Evolutionary conservation across 345 rosid genomes (phyloP).

Genomic region (Hevea brasiliensis): DNA sequence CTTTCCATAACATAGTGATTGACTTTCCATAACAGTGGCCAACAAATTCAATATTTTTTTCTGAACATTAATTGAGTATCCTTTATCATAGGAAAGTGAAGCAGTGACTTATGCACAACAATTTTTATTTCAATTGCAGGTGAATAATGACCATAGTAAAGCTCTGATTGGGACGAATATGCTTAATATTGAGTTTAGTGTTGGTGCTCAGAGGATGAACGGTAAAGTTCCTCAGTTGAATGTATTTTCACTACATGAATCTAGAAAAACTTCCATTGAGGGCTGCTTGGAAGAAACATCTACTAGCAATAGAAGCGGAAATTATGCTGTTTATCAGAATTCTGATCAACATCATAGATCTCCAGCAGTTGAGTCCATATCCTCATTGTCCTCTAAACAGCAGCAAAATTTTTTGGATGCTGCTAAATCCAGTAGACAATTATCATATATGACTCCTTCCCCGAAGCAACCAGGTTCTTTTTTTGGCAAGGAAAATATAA

Average conservation of each 20-base stretch:
- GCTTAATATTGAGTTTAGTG: constrained; percentile 20
- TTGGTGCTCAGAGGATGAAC: constrained; percentile 15
- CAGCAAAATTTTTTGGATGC: constrained; percentile 29
- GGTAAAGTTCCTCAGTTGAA: constrained; percentile 23
- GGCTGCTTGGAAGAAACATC: constrained; percentile 23
- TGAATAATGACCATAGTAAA: constrained; percentile 14
- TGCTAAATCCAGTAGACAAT: constrained; percentile 31
- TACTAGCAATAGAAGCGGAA: constrained; percentile 9
- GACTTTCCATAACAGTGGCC: too few relatives aligned
- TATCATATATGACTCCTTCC: constrained; percentile 56
- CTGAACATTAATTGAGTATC: background rate
- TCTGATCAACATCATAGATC: constrained; percentile 28
- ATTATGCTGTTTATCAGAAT: constrained; percentile 17
- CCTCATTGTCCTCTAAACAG: constrained; percentile 36
- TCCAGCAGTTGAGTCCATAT: constrained; percentile 39
- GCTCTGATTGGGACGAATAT: constrained; percentile 15
- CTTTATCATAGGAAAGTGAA: constrained; percentile 6
- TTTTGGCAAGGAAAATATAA: constrained; percentile 43
- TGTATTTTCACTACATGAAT: constrained; percentile 32
- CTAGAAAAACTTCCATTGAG: constrained; percentile 27
- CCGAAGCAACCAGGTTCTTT: constrained; percentile 44
- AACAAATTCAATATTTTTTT: background rate
- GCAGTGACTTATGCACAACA: background rate
- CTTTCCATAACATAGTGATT: too few relatives aligned
- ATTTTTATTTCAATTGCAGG: constrained; percentile 32